Evolutionary conservation across 1,284 basidiomycete genomes (phyloP).

Genomic region (Naganishia sp.): DNA sequence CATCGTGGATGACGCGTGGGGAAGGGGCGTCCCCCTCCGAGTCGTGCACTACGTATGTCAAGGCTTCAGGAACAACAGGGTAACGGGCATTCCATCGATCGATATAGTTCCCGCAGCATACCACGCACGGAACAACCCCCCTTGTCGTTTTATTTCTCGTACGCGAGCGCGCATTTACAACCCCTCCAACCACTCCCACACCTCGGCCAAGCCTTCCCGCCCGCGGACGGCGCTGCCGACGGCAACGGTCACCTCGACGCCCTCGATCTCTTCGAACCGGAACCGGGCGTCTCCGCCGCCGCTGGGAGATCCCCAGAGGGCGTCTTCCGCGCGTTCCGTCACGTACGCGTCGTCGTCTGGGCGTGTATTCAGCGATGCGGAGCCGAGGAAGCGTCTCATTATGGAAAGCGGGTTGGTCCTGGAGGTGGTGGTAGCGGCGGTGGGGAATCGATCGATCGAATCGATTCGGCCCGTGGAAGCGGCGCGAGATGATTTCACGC

Average conservation of each 20-base stretch:
- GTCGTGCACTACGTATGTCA: too few relatives aligned
- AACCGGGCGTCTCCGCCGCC: slow-evolving; percentile 40
- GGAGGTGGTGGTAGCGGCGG: too few relatives aligned
- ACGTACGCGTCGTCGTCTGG: slow-evolving; percentile 31
- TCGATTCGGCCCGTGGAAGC: slow-evolving; percentile 44
- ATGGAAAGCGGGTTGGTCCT: slow-evolving; percentile 40
- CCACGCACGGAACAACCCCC: too few relatives aligned
- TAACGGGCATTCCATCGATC: too few relatives aligned
- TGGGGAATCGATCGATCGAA: slow-evolving; percentile 32
- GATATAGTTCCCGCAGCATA: too few relatives aligned
- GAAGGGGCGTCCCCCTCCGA: too few relatives aligned
- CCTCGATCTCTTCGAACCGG: slow-evolving; percentile 51
- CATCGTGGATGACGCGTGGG: too few relatives aligned
- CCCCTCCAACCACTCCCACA: slow-evolving; percentile 43
- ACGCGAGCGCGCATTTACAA: neutral
- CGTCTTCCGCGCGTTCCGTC: slow-evolving; percentile 40
- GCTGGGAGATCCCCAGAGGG: slow-evolving; percentile 42
- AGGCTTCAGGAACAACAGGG: too few relatives aligned
- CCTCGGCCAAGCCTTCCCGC: slow-evolving; percentile 31
- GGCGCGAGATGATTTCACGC: slow-evolving; percentile 46
- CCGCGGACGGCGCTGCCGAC: slow-evolving; percentile 16
- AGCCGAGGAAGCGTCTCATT: slow-evolving; percentile 27
- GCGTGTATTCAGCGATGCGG: neutral
- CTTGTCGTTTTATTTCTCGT: neutral
- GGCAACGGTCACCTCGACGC: slow-evolving; percentile 48